Evolutionary conservation across 371 early-diverging fungal species (phyloP).

Genomic region (Mucor circinelloides): DNA sequence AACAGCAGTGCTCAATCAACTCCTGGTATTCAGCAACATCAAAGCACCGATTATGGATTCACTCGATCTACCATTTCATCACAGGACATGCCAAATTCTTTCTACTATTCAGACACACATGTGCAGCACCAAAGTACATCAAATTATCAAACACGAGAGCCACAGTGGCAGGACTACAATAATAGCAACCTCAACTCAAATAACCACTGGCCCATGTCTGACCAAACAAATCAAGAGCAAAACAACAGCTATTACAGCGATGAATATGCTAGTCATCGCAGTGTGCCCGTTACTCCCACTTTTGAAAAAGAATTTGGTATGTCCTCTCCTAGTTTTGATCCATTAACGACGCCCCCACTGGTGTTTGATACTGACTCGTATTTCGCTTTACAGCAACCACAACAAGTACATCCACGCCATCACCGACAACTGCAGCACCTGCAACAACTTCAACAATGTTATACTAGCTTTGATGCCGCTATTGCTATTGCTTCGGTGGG

Average conservation of each 20-base stretch:
- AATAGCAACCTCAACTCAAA: not conserved
- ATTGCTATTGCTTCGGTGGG: not conserved
- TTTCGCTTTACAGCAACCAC: not conserved
- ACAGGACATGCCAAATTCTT: not conserved
- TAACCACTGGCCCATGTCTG: not conserved
- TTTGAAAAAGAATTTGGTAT: slow-evolving; percentile 1
- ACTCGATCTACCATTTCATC: not conserved
- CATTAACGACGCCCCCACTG: not conserved
- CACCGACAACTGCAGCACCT: not conserved
- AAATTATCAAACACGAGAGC: not conserved
- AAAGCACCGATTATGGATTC: not conserved
- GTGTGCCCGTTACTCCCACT: not conserved
- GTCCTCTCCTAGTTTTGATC: not conserved
- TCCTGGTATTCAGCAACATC: not conserved
- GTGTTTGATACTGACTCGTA: not conserved
- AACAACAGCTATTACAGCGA: not conserved
- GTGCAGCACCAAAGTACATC: not conserved
- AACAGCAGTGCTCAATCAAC: not conserved
- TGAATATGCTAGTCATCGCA: not conserved
- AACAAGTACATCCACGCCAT: not conserved
- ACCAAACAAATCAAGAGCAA: not conserved
- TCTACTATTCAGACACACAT: not conserved
- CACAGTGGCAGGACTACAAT: not conserved
- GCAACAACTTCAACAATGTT: not conserved
- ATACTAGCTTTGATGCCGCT: not conserved